Conservation (phyloP, 768 basidiomycete genomes). For the Rhodotorula paludigena region DNA sequence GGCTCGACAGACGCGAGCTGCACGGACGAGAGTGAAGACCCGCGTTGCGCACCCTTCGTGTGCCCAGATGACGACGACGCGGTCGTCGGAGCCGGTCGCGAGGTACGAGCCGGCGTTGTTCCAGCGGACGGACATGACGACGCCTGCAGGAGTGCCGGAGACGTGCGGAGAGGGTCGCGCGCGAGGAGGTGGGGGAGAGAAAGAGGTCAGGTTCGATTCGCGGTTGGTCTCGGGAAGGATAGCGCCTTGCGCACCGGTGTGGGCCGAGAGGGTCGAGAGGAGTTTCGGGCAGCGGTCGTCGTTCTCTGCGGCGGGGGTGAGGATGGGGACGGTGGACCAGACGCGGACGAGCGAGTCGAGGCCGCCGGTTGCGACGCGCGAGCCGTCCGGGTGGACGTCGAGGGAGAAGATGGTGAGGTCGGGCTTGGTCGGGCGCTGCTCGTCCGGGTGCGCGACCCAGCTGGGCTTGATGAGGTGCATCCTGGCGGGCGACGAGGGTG, state of each 20-base stretch:
- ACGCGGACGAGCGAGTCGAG: conserved; percentile 95
- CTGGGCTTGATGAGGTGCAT: conserved; percentile 29
- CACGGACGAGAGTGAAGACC: neutral
- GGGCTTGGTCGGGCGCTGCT: conserved; percentile 10
- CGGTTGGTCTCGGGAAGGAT: neutral
- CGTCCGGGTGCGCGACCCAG: conserved; percentile 27
- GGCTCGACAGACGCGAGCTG: neutral
- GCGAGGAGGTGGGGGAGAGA: too few relatives aligned
- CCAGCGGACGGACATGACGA: conserved; percentile 87
- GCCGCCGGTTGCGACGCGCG: conserved; percentile 93
- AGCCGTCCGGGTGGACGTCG: conserved; percentile 91
- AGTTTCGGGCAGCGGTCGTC: conserved; percentile 69
- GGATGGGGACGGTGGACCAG: conserved; percentile 93
- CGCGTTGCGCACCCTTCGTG: conserved; percentile 73
- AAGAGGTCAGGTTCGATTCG: neutral
- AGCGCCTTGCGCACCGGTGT: conserved; percentile 67
- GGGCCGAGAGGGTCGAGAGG: conserved; percentile 84
- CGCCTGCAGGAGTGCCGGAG: conserved; percentile 47
- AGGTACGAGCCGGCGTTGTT: conserved; percentile 88
- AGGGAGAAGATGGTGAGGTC: conserved; percentile 81
- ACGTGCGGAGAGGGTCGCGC: neutral
- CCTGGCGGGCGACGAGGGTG: neutral
- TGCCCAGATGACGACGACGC: conserved; percentile 95
- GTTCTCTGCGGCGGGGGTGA: conserved; percentile 62
- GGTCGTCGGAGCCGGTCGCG: conserved; percentile 93